Conservation (phyloP, 352 stramenopile genomes). For the Pythium sukuiense region DNA sequence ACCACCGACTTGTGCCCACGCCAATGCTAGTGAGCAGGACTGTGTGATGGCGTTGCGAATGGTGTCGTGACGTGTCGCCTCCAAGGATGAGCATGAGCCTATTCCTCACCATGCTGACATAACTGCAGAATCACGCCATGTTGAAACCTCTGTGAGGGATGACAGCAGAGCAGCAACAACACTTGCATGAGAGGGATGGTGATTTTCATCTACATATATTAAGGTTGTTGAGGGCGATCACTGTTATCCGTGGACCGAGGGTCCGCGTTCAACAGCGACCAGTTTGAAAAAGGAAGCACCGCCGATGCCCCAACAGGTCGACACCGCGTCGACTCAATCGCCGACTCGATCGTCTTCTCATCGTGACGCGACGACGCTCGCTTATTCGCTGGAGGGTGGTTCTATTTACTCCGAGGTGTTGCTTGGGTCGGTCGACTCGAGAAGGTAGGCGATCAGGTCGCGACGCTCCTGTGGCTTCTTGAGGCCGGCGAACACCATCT, state of each 20-base stretch:
- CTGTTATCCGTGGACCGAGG: not conserved
- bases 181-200: not conserved
- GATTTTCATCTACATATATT: constrained; percentile 37
- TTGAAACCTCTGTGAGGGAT: too few species aligned
- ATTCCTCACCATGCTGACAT: too few species aligned
- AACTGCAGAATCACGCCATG: too few species aligned
- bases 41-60: too few species aligned
- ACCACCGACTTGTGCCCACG: too few species aligned
- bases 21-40: too few species aligned
- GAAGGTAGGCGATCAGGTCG: constrained; percentile 99
- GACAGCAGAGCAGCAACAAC: too few species aligned
- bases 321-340: not conserved
- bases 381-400: not conserved
- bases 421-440: constrained; percentile 70
- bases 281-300: not conserved
- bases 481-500: constrained; percentile 99
- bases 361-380: not conserved
- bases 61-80: too few species aligned
- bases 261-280: not conserved
- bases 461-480: constrained; percentile 98
- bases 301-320: not conserved
- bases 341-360: not conserved
- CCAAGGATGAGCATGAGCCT: too few species aligned
- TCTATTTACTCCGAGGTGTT: constrained; percentile 42
- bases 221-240: constrained; percentile 15